Percentiles rank a stretch among this genome's conserved stretches.
Conservation (phyloP, 2,329 filamentous ascomycete genomes). For the Trichoderma gracile region DNA sequence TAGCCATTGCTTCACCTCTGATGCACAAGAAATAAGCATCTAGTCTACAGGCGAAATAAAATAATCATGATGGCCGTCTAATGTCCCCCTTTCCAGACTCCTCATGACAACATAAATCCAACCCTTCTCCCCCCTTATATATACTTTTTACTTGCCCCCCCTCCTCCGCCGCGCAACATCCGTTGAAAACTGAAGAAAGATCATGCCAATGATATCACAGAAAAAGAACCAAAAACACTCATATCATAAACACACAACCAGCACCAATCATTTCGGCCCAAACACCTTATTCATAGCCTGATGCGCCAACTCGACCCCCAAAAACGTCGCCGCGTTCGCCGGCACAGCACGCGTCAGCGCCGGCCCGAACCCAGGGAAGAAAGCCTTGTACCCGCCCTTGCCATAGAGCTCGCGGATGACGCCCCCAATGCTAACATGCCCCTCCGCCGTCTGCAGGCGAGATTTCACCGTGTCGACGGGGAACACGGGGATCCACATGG, state of each 20-base stretch:
- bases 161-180: too few relatives aligned
- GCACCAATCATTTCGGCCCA: constrained; percentile 39
- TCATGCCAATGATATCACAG: constrained; percentile 13
- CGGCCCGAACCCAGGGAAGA: constrained; percentile 95
- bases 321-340: constrained; percentile 93
- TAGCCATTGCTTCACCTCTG: neutral
- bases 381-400: constrained; percentile 81
- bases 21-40: neutral
- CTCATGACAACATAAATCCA: neutral
- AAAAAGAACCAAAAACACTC: neutral
- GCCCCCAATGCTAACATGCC: constrained; percentile 75
- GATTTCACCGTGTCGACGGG: constrained; percentile 97
- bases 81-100: constrained; percentile 8
- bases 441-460: constrained; percentile 85
- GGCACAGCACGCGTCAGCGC: constrained; percentile 91
- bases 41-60: neutral
- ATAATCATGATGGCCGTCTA: constrained; percentile 4
- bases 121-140: neutral
- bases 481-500: constrained; percentile 99
- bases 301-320: constrained; percentile 81
- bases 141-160: neutral
- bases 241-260: neutral
- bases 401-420: constrained; percentile 82
- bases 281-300: constrained; percentile 79
- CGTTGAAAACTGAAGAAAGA: too few relatives aligned